These are phyloP conservation scores for Prototheca stagnorum DNA, from an alignment of 163 green algal species.

Conservation along the genomic window DNA sequence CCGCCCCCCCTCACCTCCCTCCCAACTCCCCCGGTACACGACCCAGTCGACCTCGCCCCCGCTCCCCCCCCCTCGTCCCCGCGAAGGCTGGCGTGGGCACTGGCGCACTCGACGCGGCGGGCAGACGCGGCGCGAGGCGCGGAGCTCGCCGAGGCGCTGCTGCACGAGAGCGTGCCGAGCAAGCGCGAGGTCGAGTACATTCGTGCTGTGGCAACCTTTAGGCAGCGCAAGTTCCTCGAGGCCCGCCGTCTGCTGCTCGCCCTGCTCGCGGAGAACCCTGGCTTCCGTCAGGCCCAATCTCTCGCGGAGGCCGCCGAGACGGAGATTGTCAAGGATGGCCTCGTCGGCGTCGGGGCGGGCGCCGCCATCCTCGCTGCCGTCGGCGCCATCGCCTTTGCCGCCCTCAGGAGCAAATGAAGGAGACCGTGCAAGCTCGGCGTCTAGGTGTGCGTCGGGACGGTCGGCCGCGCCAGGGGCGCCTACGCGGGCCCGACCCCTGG, in stretches of 20 bases:
- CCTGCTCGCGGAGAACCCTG: conserved; percentile 2
- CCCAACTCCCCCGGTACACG: too few relatives aligned
- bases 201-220: conserved; percentile 5
- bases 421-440: too few relatives aligned
- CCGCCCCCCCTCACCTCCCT: too few relatives aligned
- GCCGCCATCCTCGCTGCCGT: conserved; percentile 4
- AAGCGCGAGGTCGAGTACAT: conserved; percentile 6
- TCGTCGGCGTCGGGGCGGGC: conserved; percentile 11
- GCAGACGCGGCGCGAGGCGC: conserved; percentile 4
- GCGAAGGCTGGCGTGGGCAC: conserved; percentile 13
- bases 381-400: background rate
- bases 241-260: background rate
- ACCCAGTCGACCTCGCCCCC: too few relatives aligned
- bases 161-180: background rate
- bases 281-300: conserved; percentile 9
- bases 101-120: conserved; percentile 6
- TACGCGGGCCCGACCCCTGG: too few relatives aligned
- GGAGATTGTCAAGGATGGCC: conserved; percentile 13
- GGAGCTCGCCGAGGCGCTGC: conserved; percentile 7
- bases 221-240: conserved; percentile 9
- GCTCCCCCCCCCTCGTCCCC: background rate
- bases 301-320: conserved; percentile 10
- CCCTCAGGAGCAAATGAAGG: background rate
- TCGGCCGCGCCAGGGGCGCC: too few relatives aligned
- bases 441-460: too few relatives aligned